A percentile compares a stretch with the other conserved stretches of the same genome.
phyloP scores from a whole-genome alignment of 164 flowering plant species.

The Macadamia tetraphylla region DNA sequence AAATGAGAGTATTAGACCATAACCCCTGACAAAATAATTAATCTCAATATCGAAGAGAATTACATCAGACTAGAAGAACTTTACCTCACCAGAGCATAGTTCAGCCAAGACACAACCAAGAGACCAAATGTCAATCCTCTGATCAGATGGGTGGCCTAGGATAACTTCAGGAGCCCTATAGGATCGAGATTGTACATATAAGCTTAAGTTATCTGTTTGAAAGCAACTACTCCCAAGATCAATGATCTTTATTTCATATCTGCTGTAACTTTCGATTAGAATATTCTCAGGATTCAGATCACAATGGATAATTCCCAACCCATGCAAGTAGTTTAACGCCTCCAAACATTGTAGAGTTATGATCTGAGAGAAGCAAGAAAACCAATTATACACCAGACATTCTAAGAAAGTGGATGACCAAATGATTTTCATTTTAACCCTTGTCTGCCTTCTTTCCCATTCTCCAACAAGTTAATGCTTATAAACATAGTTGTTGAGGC shows the following conservation, averaged over 20 bases:
- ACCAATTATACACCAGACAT: not conserved
- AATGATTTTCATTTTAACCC: not conserved
- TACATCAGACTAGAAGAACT: slow-evolving; percentile 12
- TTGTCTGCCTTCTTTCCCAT: no score
- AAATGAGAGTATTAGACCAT: not conserved
- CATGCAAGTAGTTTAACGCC: slow-evolving; percentile 73
- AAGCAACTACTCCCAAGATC: slow-evolving; percentile 99
- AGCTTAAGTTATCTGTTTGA: slow-evolving; percentile 68
- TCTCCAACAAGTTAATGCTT: no score
- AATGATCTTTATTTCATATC: slow-evolving; percentile 82
- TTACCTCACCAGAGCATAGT: slow-evolving; percentile 84
- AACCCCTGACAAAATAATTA: not conserved
- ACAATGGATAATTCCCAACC: slow-evolving; percentile 83
- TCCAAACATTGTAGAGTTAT: slow-evolving; percentile 86
- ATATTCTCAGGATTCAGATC: slow-evolving; percentile 95
- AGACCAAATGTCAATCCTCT: slow-evolving; percentile 92
- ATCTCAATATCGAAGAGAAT: not conserved
- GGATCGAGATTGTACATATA: slow-evolving; percentile 95
- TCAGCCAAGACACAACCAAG: slow-evolving; percentile 95
- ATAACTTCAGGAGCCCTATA: slow-evolving; percentile 98
- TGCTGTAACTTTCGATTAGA: slow-evolving; percentile 81
- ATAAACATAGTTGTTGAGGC: no score
- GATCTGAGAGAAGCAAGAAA: slow-evolving; percentile 32
- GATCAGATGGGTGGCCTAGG: slow-evolving; percentile 77
- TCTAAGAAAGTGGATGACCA: not conserved